These are phyloP conservation scores for Cardiospermum halicacabum DNA, from an alignment of 345 rosid species.

Conservation along the genomic window DNA sequence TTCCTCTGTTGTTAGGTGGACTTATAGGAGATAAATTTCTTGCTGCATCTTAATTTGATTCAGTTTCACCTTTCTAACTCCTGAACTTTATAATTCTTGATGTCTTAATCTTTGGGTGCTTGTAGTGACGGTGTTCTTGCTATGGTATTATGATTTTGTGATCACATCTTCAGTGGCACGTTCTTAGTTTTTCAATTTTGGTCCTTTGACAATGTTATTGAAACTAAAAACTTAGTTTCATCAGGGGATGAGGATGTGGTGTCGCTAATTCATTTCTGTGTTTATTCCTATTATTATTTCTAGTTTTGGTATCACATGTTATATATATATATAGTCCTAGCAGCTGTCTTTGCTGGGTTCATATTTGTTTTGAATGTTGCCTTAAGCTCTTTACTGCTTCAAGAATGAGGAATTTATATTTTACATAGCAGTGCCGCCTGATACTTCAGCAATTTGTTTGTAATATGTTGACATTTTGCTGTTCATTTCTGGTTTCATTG, in stretches of 20 bases:
- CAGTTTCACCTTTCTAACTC: too few relatives aligned
- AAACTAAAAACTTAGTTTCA: background rate
- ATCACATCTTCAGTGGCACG: too few relatives aligned
- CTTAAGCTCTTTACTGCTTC: background rate
- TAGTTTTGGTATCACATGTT: background rate
- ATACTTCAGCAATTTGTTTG: background rate
- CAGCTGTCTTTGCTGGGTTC: background rate
- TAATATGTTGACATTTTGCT: background rate
- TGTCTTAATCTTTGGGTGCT: too few relatives aligned
- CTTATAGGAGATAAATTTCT: too few relatives aligned
- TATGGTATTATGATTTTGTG: too few relatives aligned
- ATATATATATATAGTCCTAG: background rate
- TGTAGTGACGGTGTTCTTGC: too few relatives aligned
- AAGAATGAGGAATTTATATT: background rate
- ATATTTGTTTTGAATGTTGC: background rate
- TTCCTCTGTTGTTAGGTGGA: too few relatives aligned
- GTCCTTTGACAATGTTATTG: too few relatives aligned
- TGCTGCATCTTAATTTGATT: too few relatives aligned
- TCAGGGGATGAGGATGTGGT: background rate
- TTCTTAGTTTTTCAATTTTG: too few relatives aligned
- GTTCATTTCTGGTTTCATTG: background rate
- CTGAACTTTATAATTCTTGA: too few relatives aligned
- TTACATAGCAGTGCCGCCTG: background rate
- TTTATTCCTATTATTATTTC: background rate
- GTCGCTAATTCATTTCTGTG: background rate